Conservation (phyloP, 345 rosid genomes). For the Crucihimalaya himalaica region DNA sequence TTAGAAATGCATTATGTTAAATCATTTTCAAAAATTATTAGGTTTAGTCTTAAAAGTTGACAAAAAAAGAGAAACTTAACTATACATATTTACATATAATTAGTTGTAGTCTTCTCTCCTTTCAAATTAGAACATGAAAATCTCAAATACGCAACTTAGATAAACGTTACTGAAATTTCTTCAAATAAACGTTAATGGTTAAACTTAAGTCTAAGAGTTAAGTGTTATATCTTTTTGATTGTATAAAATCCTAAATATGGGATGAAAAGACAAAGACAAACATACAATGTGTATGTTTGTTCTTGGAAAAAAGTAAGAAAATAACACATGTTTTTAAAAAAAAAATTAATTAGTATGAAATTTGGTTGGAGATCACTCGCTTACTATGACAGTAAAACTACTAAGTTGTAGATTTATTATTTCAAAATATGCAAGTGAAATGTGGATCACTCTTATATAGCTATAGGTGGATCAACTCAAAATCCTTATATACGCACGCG, state of each 20-base stretch:
- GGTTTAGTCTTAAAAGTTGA: background rate
- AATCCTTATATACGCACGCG: constrained; percentile 12
- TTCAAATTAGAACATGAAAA: background rate
- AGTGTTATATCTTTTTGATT: background rate
- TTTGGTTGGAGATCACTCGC: background rate
- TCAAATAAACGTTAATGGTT: background rate
- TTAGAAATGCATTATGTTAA: background rate
- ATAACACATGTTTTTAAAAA: background rate
- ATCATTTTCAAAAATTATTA: background rate
- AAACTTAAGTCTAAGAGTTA: no score
- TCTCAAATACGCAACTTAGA: background rate
- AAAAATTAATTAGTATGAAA: no score
- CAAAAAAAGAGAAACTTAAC: background rate
- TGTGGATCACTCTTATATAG: background rate
- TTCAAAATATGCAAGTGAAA: background rate
- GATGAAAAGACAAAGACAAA: background rate
- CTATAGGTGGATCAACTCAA: constrained; percentile 10
- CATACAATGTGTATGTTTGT: background rate
- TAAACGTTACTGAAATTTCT: background rate
- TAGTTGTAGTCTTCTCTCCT: background rate
- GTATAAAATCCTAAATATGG: background rate
- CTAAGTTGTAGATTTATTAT: background rate
- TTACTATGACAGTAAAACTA: background rate
- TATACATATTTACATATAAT: background rate
- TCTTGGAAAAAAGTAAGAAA: background rate